Conservation (phyloP, 805 yeast species). For the Cyberlindnera americana region DNA sequence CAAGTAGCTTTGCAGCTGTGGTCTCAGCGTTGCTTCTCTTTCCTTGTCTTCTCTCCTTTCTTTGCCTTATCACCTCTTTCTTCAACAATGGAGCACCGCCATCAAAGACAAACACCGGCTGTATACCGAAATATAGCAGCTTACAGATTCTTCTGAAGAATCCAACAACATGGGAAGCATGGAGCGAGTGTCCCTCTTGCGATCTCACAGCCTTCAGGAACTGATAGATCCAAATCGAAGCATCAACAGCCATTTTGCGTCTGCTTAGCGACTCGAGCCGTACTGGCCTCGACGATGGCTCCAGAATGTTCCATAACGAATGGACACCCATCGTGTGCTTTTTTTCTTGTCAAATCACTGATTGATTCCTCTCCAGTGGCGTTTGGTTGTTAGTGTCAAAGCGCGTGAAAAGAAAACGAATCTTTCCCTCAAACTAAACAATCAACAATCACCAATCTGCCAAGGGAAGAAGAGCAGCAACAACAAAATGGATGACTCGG, state of each 20-base stretch:
- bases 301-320: conserved; percentile 88
- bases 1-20: conserved; percentile 78
- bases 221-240: conserved; percentile 98
- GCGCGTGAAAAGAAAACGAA: too few species aligned
- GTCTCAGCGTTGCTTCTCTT: conserved; percentile 62
- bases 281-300: conserved; percentile 88
- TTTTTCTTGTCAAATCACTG: too few species aligned
- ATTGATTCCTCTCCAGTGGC: too few species aligned
- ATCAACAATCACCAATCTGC: too few species aligned
- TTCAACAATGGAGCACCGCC: conserved; percentile 91
- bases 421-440: too few species aligned
- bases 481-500: conserved; percentile 12
- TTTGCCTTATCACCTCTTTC: conserved; percentile 65
- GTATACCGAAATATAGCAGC: conserved; percentile 77
- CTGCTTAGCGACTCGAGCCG: conserved; percentile 79
- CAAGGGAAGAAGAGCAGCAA: too few species aligned
- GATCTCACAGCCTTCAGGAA: conserved; percentile 93
- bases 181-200: conserved; percentile 69
- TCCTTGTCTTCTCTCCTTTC: conserved; percentile 74
- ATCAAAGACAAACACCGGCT: conserved; percentile 90
- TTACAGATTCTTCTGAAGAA: conserved; percentile 93
- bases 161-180: conserved; percentile 89
- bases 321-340: conserved; percentile 75
- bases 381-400: neutral
- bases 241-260: conserved; percentile 87